phyloP scores from a whole-genome alignment of 441 rosid genomes.

The Arabidopsis lyrata region DNA sequence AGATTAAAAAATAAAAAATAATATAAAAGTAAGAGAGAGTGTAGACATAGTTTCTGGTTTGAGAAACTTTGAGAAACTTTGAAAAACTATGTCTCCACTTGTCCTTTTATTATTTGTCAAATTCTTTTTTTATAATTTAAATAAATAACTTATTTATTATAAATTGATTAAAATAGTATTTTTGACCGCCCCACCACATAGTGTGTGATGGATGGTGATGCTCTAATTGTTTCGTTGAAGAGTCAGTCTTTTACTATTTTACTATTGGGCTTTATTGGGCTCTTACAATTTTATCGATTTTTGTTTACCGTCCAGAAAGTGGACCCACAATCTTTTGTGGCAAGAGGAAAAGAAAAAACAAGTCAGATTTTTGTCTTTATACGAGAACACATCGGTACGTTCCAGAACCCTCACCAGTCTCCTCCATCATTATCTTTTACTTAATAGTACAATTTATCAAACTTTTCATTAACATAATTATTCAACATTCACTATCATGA shows the following conservation, averaged over 20 bases:
- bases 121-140: no score
- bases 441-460: neutral
- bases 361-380: conserved; percentile 31
- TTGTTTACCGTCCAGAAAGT: conserved; percentile 19
- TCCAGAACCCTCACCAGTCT: conserved; percentile 32
- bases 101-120: no score
- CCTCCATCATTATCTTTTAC: conserved; percentile 23
- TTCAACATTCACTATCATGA: neutral
- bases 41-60: no score
- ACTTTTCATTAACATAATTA: conserved; percentile 4
- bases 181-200: no score
- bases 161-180: no score
- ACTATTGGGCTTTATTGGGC: conserved; percentile 26
- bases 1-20: no score
- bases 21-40: no score
- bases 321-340: conserved; percentile 23
- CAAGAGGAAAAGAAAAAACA: conserved; percentile 21
- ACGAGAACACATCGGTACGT: conserved; percentile 29
- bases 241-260: conserved; percentile 6
- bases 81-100: no score
- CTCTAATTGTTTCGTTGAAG: neutral
- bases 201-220: no score
- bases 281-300: neutral
- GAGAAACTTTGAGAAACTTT: no score
- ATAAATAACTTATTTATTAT: no score